Base-by-base conservation (phyloP, 768 basidiomycete genomes). In the Kwoniella botswanensis region DNA sequence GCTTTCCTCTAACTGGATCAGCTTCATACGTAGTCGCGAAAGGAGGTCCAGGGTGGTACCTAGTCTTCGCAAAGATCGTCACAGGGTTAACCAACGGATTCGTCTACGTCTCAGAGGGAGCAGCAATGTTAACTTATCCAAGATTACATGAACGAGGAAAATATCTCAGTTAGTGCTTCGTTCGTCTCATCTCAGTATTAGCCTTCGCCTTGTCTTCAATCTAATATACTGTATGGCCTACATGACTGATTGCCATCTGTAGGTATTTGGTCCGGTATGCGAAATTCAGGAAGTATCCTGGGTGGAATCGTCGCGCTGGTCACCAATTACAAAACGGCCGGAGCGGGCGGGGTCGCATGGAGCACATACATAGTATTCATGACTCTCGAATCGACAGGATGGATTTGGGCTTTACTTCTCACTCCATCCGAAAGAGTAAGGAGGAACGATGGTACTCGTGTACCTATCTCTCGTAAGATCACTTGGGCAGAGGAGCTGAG, bases 361-460 rank as follows among this genome's bases (percentile, higher is more conserved):
- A 46, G 64, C 22, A 75, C 74, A 17, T 75, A 75, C 61, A 17
- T 75, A 11, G 60, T 68, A 53, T 75, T 75, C 56, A 65, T 75
- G 52, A 65, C 17, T 21, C 63, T 75, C 22, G 70, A 71, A 42
- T 65, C 63, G 50, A 22, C 61, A 24, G 74, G 71, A 1, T n/a
- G 65, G 11, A 53, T 64, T 42, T 72, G 50, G 29, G 74, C 68
- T 15, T 60, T 72, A 13, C 46, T 72, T 3, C 56, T 75, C 9
- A 66, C 71, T 12, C 74, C 58, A 5, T 54, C 69, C 18, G 29
- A 18, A 11, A 67, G 62, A 29, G 74, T 75, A 17, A 57, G 68
- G 17, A 46, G 74, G 35, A 21, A 22, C 3, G 65, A 75, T 56
- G 74, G 74, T 10, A 65, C 64, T 6, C 53, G 41, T 5, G 68